Evolutionary conservation across 1,139 yeast species (phyloP).

Genomic region (Pichia kudriavzevii): DNA sequence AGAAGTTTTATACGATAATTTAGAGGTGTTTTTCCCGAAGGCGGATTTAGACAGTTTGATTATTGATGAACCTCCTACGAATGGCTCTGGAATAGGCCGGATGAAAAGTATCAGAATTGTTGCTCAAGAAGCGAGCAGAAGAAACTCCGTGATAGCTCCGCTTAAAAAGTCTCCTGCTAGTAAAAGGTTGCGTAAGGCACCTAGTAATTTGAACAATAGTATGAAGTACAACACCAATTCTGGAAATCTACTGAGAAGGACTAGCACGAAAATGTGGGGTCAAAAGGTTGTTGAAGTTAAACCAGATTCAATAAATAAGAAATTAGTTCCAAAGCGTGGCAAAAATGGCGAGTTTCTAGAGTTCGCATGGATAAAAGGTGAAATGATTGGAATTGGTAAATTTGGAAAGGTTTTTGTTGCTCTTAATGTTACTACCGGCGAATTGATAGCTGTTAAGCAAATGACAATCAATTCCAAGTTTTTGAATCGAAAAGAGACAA

Average conservation of each 20-base stretch:
- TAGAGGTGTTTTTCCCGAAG: conserved; percentile 87
- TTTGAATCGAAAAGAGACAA: conserved; percentile 38
- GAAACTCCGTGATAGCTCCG: conserved; percentile 32
- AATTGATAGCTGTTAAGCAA: conserved; percentile 97
- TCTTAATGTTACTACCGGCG: conserved; percentile 92
- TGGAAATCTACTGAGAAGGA: conserved; percentile 41
- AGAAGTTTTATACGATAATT: conserved; percentile 83
- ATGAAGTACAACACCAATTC: neutral
- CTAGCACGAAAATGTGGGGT: conserved; percentile 97
- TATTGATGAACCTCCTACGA: conserved; percentile 48
- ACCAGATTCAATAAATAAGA: conserved; percentile 22
- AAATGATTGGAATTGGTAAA: conserved; percentile 91
- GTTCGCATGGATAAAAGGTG: conserved; percentile 98
- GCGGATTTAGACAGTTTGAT: conserved; percentile 91
- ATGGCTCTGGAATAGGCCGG: conserved; percentile 30
- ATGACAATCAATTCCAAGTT: conserved; percentile 53
- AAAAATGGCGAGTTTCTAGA: conserved; percentile 67
- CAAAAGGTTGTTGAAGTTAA: conserved; percentile 83
- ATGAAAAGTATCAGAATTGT: conserved; percentile 89
- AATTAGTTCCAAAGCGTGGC: conserved; percentile 32
- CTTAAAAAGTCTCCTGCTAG: too few species aligned
- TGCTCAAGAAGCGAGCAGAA: conserved; percentile 80
- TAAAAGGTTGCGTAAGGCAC: neutral
- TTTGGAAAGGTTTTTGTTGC: conserved; percentile 95
- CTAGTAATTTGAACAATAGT: neutral